Conservation (phyloP, 257 asterid species). For the Haberlea rhodopensis region DNA sequence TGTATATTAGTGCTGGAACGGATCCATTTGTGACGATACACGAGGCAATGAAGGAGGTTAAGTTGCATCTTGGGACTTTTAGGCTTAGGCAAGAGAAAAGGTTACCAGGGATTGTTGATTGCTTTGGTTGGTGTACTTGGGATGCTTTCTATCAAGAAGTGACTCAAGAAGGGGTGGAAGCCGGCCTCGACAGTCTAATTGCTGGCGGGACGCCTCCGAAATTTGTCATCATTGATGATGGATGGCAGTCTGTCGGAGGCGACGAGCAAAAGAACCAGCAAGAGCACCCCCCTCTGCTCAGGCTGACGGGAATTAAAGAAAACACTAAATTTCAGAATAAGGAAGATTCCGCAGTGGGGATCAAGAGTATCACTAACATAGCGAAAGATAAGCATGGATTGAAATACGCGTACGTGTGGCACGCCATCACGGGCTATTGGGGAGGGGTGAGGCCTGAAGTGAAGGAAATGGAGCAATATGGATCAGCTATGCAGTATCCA, state of each 20-base stretch:
- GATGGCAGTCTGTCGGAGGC: conserved; percentile 72
- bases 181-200: conserved; percentile 62
- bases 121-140: conserved; percentile 94
- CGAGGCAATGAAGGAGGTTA: conserved; percentile 61
- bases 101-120: conserved; percentile 65
- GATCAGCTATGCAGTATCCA: conserved; percentile 63
- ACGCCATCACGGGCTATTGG: conserved; percentile 85
- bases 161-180: conserved; percentile 79
- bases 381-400: conserved; percentile 69
- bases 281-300: conserved; percentile 36
- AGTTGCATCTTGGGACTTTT: conserved; percentile 59
- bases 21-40: conserved; percentile 61
- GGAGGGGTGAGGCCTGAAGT: conserved; percentile 81
- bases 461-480: conserved; percentile 62
- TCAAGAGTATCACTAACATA: conserved; percentile 59
- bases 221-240: conserved; percentile 82
- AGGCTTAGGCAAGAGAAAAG: conserved; percentile 63
- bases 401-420: conserved; percentile 81
- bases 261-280: conserved; percentile 29
- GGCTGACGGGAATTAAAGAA: conserved; percentile 78
- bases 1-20: conserved; percentile 58
- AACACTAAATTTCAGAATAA: conserved; percentile 60
- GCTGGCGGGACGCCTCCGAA: conserved; percentile 67
- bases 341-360: conserved; percentile 59
- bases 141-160: conserved; percentile 87